phyloP scores from a whole-genome alignment of 805 yeast genomes.

The Wickerhamiella qilinensis region DNA sequence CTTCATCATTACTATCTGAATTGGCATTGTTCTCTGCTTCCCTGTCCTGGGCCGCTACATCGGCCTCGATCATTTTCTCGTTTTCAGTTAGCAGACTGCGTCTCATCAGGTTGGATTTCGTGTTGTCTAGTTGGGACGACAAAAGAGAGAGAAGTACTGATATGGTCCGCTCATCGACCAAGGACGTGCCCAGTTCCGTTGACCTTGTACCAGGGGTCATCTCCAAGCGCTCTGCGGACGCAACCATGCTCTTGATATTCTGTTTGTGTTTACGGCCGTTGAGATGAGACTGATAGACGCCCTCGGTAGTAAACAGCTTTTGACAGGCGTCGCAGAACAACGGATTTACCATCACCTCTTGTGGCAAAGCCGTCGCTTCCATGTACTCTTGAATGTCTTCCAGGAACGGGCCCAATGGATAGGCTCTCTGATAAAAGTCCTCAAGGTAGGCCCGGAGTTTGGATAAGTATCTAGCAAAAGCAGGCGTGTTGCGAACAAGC shows the following conservation, averaged over 20 bases:
- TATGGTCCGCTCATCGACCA: constrained; percentile 25
- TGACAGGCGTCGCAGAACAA: constrained; percentile 50
- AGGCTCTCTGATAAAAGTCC: constrained; percentile 30
- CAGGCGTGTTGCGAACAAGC: constrained; percentile 15
- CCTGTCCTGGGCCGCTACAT: constrained; percentile 24
- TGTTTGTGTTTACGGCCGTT: constrained; percentile 60
- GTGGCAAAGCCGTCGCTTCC: constrained; percentile 6
- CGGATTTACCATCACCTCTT: constrained; percentile 9
- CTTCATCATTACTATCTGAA: constrained; percentile 18
- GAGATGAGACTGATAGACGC: constrained; percentile 57
- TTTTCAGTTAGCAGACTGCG: constrained; percentile 50
- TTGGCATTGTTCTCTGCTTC: constrained; percentile 17
- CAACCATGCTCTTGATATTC: constrained; percentile 21
- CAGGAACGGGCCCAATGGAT: constrained; percentile 30
- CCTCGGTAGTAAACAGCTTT: constrained; percentile 40
- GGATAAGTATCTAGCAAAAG: constrained; percentile 31
- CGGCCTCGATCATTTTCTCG: constrained; percentile 43
- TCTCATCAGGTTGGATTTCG: constrained; percentile 50
- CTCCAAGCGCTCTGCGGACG: background rate
- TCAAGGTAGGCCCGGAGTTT: constrained; percentile 35
- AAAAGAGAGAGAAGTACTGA: constrained; percentile 26
- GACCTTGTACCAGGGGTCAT: background rate
- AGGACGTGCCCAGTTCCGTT: background rate
- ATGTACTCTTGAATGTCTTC: constrained; percentile 3
- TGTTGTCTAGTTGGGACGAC: constrained; percentile 27